Evolutionary conservation across 225 moss, liverwort and hornwort genomes (phyloP), one percentile per base, ranked within the genome.

Genomic region (Sphagnum tenellum): DNA sequence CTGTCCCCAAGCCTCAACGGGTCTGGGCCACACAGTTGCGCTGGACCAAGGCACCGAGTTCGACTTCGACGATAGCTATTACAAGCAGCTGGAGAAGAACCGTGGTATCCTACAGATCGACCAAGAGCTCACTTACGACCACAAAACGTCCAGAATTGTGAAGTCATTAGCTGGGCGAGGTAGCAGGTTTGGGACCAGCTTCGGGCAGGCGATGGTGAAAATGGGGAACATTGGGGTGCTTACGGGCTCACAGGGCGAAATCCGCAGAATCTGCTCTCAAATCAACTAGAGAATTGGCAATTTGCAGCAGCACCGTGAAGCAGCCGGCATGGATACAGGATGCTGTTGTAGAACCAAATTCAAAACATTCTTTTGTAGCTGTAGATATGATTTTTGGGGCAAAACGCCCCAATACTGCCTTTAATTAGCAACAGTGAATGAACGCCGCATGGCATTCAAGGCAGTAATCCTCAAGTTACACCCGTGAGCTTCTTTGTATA

Each of bases 91-190:
- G 49, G 5, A 79, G 12, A 66, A 72, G 49, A 72, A 54, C 61
- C 75, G 47, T 59, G 83, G 83, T 29, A 80, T 83, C 11, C 13
- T 83, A 62, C 70, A 45, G 66, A 62, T 80, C n/a, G 83, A 83
- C 29, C 79, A 79, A 66, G 8, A 62, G 5, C 67, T 83, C 82
- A 8, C 75, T 82, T 4, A 7, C 77, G 59, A 79, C 77, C 65
- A 2, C 79, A 13, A 77, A 77, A 0, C 72, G 63, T 0, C 4
- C 79, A 29, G 29, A 0, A 29, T 29, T 29, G 29, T 29, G 29
- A 29, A 29, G 29, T 29, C 29, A 29, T 1, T 29, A 29, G 29
- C 29, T 29, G 47, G 79, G 79, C 4, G 79, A 77, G 8, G 1
- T 6, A 5, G 6, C 7, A 52, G 9, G 0, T n/a, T 70, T 65